Evolutionary conservation across 306 rosid genomes (phyloP).

Genomic region (Corylus heterophylla): DNA sequence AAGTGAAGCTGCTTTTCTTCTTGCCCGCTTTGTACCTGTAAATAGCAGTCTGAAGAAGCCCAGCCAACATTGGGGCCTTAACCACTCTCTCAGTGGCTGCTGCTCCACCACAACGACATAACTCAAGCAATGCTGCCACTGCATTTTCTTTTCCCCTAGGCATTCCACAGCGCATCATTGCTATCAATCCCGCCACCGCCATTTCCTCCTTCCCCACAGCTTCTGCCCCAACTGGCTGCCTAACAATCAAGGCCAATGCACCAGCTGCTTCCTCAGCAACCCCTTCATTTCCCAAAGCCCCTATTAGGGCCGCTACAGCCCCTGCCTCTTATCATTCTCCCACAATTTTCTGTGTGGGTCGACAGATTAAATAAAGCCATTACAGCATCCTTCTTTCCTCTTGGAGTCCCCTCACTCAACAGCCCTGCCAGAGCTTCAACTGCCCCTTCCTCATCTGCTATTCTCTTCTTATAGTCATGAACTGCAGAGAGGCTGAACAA

Average conservation of each 20-base stretch:
- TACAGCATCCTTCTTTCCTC: conserved; percentile 97
- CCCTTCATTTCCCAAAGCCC: conserved; percentile 69
- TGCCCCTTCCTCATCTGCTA: conserved; percentile 71
- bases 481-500: conserved; percentile 94
- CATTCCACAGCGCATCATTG: conserved; percentile 91
- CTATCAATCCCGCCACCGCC: conserved; percentile 68
- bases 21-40: conserved; percentile 90
- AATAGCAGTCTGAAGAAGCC: conserved; percentile 80
- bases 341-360: conserved; percentile 76
- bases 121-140: conserved; percentile 90
- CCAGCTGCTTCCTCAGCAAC: conserved; percentile 97
- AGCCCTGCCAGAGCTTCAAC: conserved; percentile 74
- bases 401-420: conserved; percentile 68
- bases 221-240: conserved; percentile 72
- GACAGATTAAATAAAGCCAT: conserved; percentile 87
- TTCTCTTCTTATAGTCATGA: conserved; percentile 84
- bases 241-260: conserved; percentile 79
- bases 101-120: conserved; percentile 87
- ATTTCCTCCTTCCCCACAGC: conserved; percentile 69
- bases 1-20: conserved; percentile 96
- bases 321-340: conserved; percentile 72
- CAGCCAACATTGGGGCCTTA: conserved; percentile 81
- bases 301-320: conserved; percentile 74
- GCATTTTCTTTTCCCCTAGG: conserved; percentile 94
- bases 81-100: conserved; percentile 79